Evolutionary conservation across 2,329 filamentous ascomycete genomes (phyloP).

Genomic region (Didymella lethalis): DNA sequence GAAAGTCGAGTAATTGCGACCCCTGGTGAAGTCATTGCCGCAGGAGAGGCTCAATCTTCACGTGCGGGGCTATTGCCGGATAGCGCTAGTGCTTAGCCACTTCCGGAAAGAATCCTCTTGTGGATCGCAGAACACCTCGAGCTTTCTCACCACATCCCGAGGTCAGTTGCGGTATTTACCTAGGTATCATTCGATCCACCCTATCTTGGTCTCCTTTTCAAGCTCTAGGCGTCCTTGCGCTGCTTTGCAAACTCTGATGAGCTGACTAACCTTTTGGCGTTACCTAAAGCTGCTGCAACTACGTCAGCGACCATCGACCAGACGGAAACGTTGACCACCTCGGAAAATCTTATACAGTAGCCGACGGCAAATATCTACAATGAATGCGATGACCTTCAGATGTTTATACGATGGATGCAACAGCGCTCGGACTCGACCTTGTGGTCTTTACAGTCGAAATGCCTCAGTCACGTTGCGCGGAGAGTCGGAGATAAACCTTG

Average conservation of each 20-base stretch:
- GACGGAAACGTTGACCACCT: neutral
- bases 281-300: constrained; percentile 2
- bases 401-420: neutral
- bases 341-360: neutral
- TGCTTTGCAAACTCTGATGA: neutral
- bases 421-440: neutral
- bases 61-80: constrained; percentile 18
- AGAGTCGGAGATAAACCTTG: neutral
- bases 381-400: neutral
- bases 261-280: neutral
- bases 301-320: constrained; percentile 5
- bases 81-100: constrained; percentile 7
- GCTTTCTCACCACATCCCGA: constrained; percentile 8
- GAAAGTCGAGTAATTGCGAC: constrained; percentile 7
- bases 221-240: neutral
- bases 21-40: constrained; percentile 7
- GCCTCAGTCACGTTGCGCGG: neutral
- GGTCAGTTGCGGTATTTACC: constrained; percentile 12
- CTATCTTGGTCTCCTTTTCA: neutral
- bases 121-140: constrained; percentile 16
- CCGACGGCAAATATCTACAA: neutral
- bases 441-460: neutral
- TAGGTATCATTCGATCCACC: constrained; percentile 1
- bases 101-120: constrained; percentile 9
- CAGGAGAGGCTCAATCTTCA: constrained; percentile 20